Conservation (phyloP, 768 basidiomycete genomes). For the Hygrocybe punicea region DNA sequence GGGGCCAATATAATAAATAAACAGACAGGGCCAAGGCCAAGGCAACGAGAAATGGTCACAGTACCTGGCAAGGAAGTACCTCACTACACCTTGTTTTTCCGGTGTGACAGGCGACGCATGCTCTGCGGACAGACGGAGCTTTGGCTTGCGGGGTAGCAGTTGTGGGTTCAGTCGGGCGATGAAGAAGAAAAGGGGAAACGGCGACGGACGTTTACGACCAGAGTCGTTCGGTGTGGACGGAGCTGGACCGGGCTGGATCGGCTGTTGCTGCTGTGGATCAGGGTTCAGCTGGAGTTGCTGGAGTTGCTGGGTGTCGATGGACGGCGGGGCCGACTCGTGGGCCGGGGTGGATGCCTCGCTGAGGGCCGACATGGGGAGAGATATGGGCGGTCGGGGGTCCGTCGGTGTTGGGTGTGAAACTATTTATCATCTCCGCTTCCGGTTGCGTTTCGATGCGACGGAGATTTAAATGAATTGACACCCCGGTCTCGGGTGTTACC, state of each 20-base stretch:
- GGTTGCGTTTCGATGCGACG: not conserved
- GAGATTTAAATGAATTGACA: not conserved
- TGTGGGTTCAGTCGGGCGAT: not conserved
- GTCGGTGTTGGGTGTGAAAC: constrained; percentile 8
- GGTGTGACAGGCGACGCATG: constrained; percentile 76
- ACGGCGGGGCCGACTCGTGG: constrained; percentile 41
- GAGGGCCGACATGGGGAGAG: constrained; percentile 66
- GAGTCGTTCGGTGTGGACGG: constrained; percentile 30
- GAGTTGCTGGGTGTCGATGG: constrained; percentile 61
- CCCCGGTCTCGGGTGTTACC: not conserved
- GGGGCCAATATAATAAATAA: not conserved
- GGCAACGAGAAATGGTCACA: constrained; percentile 7
- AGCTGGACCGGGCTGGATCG: constrained; percentile 24
- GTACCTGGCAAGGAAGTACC: constrained; percentile 75
- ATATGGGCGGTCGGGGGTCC: constrained; percentile 21
- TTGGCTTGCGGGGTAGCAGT: constrained; percentile 49
- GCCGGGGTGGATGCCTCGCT: constrained; percentile 66
- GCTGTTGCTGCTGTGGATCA: constrained; percentile 37
- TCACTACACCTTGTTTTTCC: constrained; percentile 84
- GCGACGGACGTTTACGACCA: constrained; percentile 60
- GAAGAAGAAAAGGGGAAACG: constrained; percentile 7
- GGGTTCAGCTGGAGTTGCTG: constrained; percentile 48
- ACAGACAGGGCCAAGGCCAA: constrained; percentile 5
- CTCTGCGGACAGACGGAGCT: constrained; percentile 76
- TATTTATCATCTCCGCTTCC: not conserved